A percentile compares a stretch with the other conserved stretches of the same genome.
phyloP scores from a whole-genome alignment of 768 basidiomycete species.

The Boletus subparvulus region DNA sequence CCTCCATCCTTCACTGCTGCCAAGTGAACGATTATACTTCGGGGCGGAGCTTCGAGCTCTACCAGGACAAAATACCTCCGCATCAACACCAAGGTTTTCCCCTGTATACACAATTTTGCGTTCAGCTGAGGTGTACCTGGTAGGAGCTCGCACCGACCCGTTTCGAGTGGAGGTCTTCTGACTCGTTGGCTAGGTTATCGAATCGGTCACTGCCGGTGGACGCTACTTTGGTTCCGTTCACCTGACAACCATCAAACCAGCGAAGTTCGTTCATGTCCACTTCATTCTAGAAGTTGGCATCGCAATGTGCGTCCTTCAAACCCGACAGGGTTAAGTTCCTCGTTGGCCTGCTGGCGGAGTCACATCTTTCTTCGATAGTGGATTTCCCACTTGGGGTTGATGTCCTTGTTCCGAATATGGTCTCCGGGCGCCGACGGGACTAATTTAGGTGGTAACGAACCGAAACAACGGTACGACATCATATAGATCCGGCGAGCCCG shows the following conservation, averaged over 20 bases:
- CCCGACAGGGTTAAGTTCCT: background rate
- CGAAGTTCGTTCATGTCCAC: constrained; percentile 1
- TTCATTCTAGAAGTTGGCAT: background rate
- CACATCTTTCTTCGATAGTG: constrained; percentile 7
- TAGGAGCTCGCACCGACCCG: background rate
- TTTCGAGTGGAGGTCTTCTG: constrained; percentile 6
- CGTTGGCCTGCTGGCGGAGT: background rate
- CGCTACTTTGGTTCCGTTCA: constrained; percentile 4
- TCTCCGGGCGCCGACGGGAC: constrained; percentile 3
- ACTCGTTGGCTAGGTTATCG: background rate
- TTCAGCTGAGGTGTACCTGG: background rate
- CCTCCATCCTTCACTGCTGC: background rate
- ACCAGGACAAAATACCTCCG: background rate
- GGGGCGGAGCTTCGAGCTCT: background rate
- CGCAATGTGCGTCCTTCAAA: background rate
- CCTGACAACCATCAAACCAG: constrained; percentile 24
- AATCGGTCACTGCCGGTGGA: background rate
- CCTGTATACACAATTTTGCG: background rate
- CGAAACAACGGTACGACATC: constrained; percentile 22
- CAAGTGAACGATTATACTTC: background rate
- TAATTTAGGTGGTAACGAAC: constrained; percentile 17
- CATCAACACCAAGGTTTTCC: background rate
- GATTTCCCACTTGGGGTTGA: constrained; percentile 3
- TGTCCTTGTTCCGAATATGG: constrained; percentile 20
- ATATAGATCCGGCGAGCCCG: constrained; percentile 14